These are phyloP conservation scores for Vitis hybrid DNA, from an alignment of 177 flowering plant species.

Conservation along the genomic window DNA sequence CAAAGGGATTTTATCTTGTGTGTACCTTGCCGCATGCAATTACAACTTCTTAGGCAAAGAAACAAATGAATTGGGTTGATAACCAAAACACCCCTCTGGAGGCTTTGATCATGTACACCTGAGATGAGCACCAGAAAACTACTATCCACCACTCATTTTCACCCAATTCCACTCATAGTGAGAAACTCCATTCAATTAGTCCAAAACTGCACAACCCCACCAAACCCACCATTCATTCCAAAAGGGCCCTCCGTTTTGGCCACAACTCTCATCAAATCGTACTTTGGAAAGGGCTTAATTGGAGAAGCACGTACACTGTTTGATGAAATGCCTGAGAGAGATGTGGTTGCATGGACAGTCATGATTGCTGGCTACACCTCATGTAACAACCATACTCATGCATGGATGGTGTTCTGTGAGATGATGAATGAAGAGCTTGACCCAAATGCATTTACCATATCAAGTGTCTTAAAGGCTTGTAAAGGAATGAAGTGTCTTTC, in stretches of 20 bases:
- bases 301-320: conserved; percentile 64
- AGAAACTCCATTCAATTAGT: conserved; percentile 22
- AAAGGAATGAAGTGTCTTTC: conserved; percentile 44
- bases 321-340: conserved; percentile 74
- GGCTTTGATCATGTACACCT: not conserved
- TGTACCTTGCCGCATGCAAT: too few relatives aligned
- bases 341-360: conserved; percentile 81
- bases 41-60: too few relatives aligned
- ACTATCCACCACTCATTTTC: conserved; percentile 16
- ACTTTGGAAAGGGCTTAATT: conserved; percentile 38
- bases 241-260: conserved; percentile 42
- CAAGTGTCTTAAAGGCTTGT: conserved; percentile 72
- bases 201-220: conserved; percentile 20
- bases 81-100: too few relatives aligned
- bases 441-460: conserved; percentile 70
- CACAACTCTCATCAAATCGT: conserved; percentile 54
- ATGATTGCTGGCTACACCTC: conserved; percentile 73
- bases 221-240: conserved; percentile 24
- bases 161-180: conserved; percentile 28
- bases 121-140: conserved; percentile 32
- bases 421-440: conserved; percentile 44
- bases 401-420: conserved; percentile 54
- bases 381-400: conserved; percentile 33
- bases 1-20: too few relatives aligned
- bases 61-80: too few relatives aligned